Conservation (phyloP, 176 grass and related monocot genomes). For the Olyra latifolia region DNA sequence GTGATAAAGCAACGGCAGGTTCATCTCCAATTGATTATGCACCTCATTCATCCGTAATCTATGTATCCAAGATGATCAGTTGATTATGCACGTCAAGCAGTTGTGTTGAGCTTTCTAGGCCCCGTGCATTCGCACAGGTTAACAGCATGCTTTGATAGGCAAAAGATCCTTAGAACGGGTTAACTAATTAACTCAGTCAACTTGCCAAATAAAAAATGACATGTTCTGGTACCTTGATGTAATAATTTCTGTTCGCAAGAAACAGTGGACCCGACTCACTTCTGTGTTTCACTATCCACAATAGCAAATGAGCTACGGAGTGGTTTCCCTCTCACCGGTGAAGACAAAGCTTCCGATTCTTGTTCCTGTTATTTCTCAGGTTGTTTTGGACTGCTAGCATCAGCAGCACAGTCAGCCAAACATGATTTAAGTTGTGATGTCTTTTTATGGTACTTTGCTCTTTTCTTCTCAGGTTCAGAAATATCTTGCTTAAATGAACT, state of each 20-base stretch:
- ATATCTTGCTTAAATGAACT: background rate
- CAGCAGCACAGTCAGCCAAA: conserved; percentile 12
- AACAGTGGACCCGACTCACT: conserved; percentile 29
- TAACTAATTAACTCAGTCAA: background rate
- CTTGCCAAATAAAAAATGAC: background rate
- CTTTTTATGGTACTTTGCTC: conserved; percentile 7
- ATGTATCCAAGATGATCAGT: background rate
- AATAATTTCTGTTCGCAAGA: background rate
- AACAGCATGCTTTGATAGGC: too few relatives aligned
- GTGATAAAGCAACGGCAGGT: background rate
- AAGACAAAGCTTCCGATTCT: conserved; percentile 18
- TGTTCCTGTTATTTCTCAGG: conserved; percentile 5
- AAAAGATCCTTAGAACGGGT: too few relatives aligned
- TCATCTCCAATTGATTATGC: background rate
- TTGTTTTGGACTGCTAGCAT: conserved; percentile 22
- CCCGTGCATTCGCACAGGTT: too few relatives aligned
- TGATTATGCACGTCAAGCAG: too few relatives aligned
- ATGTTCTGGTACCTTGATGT: background rate
- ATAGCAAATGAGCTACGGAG: conserved; percentile 49
- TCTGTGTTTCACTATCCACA: conserved; percentile 48
- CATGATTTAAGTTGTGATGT: background rate
- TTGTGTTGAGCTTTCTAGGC: too few relatives aligned
- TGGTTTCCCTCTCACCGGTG: background rate
- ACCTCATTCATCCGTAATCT: background rate
- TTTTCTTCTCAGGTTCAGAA: conserved; percentile 29